phyloP scores from a whole-genome alignment of 2,329 filamentous ascomycete genomes.

The Emmonsiellopsis sp. region DNA sequence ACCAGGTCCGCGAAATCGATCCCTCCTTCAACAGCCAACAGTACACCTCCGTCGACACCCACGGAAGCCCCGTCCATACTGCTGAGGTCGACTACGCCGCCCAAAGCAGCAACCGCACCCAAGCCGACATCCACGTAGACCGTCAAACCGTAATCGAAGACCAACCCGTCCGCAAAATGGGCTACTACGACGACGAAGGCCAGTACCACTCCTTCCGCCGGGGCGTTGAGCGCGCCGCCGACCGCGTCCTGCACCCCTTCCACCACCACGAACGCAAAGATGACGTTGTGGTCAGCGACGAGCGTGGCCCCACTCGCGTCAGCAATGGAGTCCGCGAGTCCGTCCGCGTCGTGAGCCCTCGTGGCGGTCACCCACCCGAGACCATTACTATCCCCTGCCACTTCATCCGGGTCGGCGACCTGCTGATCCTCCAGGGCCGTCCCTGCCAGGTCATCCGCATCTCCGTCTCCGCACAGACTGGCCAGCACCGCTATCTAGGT shows the following conservation, averaged over 20 bases:
- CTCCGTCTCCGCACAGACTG: slow-evolving; percentile 93
- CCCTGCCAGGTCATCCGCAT: slow-evolving; percentile 99
- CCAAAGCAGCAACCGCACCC: slow-evolving; percentile 11
- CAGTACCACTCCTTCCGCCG: slow-evolving; percentile 68
- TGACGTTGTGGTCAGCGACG: slow-evolving; percentile 33
- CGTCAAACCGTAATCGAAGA: slow-evolving; percentile 44
- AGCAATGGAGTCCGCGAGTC: slow-evolving; percentile 36
- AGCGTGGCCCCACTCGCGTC: slow-evolving; percentile 38
- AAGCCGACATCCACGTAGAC: slow-evolving; percentile 43
- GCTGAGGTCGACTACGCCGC: slow-evolving; percentile 17
- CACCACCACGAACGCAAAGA: slow-evolving; percentile 39
- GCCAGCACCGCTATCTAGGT: slow-evolving; percentile 99
- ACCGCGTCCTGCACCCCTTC: slow-evolving; percentile 56
- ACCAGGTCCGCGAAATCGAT: slow-evolving; percentile 20
- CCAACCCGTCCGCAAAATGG: slow-evolving; percentile 54
- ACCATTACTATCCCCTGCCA: slow-evolving; percentile 98
- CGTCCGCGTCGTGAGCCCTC: slow-evolving; percentile 44
- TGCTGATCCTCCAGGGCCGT: slow-evolving; percentile 96
- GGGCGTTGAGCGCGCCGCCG: slow-evolving; percentile 58
- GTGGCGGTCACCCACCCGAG: slow-evolving; percentile 51
- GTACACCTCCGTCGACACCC: slow-evolving; percentile 11
- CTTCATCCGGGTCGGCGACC: slow-evolving; percentile 98
- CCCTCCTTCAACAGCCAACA: slow-evolving; percentile 18
- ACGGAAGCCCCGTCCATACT: slow-evolving; percentile 6
- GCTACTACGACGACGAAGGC: slow-evolving; percentile 72